These are phyloP conservation scores for Trichoderma parareesei DNA, from an alignment of 495 filamentous ascomycete genomes.

Conservation along the genomic window DNA sequence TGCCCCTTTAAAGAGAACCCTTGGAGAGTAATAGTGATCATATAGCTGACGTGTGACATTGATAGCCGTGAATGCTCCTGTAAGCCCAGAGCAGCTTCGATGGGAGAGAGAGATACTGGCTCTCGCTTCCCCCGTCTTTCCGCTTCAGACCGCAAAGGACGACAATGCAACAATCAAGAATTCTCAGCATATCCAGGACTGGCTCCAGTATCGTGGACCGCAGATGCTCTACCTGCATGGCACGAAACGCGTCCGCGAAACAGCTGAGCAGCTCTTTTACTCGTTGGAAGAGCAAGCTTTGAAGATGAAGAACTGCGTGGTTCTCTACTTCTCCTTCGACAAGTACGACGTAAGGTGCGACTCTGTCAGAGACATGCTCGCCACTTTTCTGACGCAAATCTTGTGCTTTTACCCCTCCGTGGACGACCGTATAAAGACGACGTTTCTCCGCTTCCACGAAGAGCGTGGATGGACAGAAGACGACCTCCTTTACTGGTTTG, in stretches of 20 bases:
- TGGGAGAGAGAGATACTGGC: background rate
- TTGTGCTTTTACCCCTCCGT: slow-evolving; percentile 9
- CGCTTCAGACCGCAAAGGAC: slow-evolving; percentile 9
- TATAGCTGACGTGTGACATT: background rate
- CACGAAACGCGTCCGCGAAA: slow-evolving; percentile 1
- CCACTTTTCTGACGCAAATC: slow-evolving; percentile 19
- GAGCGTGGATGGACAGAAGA: slow-evolving; percentile 16
- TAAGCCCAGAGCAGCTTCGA: background rate
- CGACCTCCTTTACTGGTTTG: slow-evolving; percentile 17
- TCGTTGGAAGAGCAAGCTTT: background rate
- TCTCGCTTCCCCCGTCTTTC: slow-evolving; percentile 10
- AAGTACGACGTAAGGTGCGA: slow-evolving; percentile 14
- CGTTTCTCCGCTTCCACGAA: background rate
- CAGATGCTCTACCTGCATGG: slow-evolving; percentile 16
- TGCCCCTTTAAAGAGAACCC: too few species aligned
- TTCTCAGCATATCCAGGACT: slow-evolving; percentile 10
- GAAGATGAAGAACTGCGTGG: background rate
- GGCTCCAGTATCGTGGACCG: slow-evolving; percentile 13
- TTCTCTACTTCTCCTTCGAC: slow-evolving; percentile 20
- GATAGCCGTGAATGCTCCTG: background rate
- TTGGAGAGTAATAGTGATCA: background rate
- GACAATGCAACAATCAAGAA: slow-evolving; percentile 8
- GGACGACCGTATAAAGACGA: background rate
- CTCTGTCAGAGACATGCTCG: slow-evolving; percentile 16
- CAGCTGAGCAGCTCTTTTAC: slow-evolving; percentile 13